Conservation (phyloP, 1,284 basidiomycete species). For the Moesziomyces globuligerus region DNA sequence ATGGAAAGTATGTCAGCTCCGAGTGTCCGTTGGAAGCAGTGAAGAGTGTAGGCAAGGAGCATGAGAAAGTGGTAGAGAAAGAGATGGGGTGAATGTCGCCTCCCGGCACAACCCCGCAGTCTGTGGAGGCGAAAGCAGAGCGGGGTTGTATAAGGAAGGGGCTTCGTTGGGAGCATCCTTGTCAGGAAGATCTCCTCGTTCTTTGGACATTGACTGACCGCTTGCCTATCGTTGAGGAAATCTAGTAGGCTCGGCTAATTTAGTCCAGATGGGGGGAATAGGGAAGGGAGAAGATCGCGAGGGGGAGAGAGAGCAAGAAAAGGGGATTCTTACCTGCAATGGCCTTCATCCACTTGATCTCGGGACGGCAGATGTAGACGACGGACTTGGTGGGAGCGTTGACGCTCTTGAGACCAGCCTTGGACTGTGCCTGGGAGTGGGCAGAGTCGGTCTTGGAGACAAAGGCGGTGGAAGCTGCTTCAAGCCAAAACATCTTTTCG, state of each 20-base stretch:
- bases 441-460: constrained; percentile 28
- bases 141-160: constrained; percentile 51
- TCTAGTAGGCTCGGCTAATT: constrained; percentile 56
- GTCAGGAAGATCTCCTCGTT: constrained; percentile 54
- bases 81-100: constrained; percentile 30
- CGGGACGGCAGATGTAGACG: constrained; percentile 90
- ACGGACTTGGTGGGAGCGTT: constrained; percentile 86
- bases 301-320: neutral
- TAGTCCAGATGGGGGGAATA: constrained; percentile 26
- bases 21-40: neutral
- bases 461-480: constrained; percentile 67
- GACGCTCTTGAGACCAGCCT: constrained; percentile 40
- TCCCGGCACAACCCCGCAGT: constrained; percentile 50
- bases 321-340: constrained; percentile 79
- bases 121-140: constrained; percentile 44
- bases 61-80: neutral
- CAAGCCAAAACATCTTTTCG: constrained; percentile 99
- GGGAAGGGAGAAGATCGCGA: neutral
- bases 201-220: constrained; percentile 62
- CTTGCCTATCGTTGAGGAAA: constrained; percentile 44
- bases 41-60: constrained; percentile 1
- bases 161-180: constrained; percentile 54
- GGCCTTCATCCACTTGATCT: constrained; percentile 84
- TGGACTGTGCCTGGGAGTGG: constrained; percentile 18
- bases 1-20: constrained; percentile 7